Evolutionary conservation across 2,329 filamentous ascomycete genomes (phyloP).

Genomic region (Monosporascus cannonballus): DNA sequence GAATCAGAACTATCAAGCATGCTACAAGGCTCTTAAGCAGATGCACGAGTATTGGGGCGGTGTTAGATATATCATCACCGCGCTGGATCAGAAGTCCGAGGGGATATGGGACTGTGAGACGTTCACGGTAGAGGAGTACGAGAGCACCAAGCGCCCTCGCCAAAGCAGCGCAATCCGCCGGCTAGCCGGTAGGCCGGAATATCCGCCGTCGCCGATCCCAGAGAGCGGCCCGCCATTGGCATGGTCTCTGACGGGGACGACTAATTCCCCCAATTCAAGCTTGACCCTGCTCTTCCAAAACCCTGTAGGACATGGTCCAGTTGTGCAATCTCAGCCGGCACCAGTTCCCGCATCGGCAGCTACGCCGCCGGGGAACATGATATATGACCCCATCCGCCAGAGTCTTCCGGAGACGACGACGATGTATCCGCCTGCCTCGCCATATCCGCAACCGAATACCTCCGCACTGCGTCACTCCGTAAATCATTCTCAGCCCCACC

Average conservation of each 20-base stretch:
- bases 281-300: constrained; percentile 75
- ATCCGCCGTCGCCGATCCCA: constrained; percentile 37
- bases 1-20: constrained; percentile 80
- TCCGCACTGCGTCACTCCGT: constrained; percentile 42
- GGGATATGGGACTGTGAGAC: constrained; percentile 75
- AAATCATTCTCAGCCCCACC: constrained; percentile 14
- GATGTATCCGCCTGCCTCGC: constrained; percentile 38
- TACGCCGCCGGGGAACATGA: constrained; percentile 52
- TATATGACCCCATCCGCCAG: constrained; percentile 54
- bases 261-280: constrained; percentile 78
- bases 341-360: constrained; percentile 31
- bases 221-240: constrained; percentile 55
- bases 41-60: constrained; percentile 84
- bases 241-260: constrained; percentile 83
- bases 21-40: constrained; percentile 76
- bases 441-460: constrained; percentile 42
- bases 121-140: constrained; percentile 67
- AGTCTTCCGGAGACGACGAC: constrained; percentile 42
- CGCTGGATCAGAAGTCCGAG: constrained; percentile 80
- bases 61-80: constrained; percentile 79
- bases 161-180: constrained; percentile 35
- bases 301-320: constrained; percentile 17
- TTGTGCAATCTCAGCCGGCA: constrained; percentile 10
- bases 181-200: constrained; percentile 38
- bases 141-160: constrained; percentile 55